Evolutionary conservation across 2,329 filamentous ascomycete genomes (phyloP).

Genomic region (Trichoderma endophyticum): DNA sequence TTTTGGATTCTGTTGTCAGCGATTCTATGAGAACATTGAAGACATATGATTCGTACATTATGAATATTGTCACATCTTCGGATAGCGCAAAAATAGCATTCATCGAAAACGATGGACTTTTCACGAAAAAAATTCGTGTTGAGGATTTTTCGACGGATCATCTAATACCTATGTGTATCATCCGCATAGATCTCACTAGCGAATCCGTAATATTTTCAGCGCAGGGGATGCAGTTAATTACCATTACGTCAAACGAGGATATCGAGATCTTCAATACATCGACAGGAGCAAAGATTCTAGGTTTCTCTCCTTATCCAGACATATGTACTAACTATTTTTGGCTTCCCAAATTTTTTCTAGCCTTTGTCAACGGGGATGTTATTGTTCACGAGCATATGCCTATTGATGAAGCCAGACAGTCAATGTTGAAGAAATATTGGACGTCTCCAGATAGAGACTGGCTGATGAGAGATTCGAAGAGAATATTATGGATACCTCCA

Average conservation of each 20-base stretch:
- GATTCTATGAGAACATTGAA: neutral
- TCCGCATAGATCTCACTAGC: neutral
- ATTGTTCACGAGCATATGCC: neutral
- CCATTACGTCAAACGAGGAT: neutral
- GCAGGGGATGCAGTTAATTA: neutral
- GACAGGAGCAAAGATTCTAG: neutral
- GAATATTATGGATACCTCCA: neutral
- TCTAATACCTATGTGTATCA: neutral
- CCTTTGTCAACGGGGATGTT: neutral
- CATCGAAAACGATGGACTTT: neutral
- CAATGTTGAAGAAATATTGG: neutral
- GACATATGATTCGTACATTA: neutral
- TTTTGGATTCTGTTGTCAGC: neutral
- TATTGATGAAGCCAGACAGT: neutral
- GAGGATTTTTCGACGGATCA: neutral
- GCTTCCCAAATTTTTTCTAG: neutral
- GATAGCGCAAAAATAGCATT: neutral
- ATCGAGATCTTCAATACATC: neutral
- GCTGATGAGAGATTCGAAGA: neutral
- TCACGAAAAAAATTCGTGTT: neutral
- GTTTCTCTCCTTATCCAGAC: neutral
- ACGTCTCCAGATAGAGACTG: neutral
- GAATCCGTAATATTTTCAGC: neutral
- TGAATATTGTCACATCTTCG: neutral
- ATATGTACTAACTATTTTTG: rapidly evolving